Evolutionary conservation across 2,329 filamentous ascomycete genomes (phyloP).

Genomic region (Paraphoma chrysanthemicola): DNA sequence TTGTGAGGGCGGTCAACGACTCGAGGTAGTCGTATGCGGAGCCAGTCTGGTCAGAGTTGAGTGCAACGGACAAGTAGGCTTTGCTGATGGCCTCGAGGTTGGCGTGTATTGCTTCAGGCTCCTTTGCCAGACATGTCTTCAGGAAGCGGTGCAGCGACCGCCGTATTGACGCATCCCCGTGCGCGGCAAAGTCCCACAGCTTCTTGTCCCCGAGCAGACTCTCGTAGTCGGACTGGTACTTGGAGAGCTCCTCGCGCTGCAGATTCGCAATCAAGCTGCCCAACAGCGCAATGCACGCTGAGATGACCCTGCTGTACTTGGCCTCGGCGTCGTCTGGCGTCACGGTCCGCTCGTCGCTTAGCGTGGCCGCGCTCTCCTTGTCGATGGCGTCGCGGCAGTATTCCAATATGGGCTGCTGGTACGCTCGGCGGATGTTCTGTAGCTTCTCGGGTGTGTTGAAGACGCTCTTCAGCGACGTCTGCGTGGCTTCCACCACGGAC

Average conservation of each 20-base stretch:
- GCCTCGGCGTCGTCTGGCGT: slow-evolving; percentile 83
- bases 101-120: slow-evolving; percentile 47
- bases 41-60: slow-evolving; percentile 74
- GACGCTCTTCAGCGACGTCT: slow-evolving; percentile 76
- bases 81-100: slow-evolving; percentile 66
- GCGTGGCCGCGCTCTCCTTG: slow-evolving; percentile 77
- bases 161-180: slow-evolving; percentile 65
- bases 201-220: slow-evolving; percentile 69
- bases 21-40: slow-evolving; percentile 76
- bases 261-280: slow-evolving; percentile 59
- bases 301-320: slow-evolving; percentile 83
- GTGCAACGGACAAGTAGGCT: slow-evolving; percentile 75
- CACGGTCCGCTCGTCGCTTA: slow-evolving; percentile 89
- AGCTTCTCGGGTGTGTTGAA: slow-evolving; percentile 83
- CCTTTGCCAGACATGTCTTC: slow-evolving; percentile 58
- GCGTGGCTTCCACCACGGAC: slow-evolving; percentile 75
- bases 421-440: slow-evolving; percentile 77
- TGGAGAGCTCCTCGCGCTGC: slow-evolving; percentile 61
- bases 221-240: slow-evolving; percentile 68
- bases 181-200: slow-evolving; percentile 65
- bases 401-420: slow-evolving; percentile 79
- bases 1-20: slow-evolving; percentile 71
- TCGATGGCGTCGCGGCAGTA: slow-evolving; percentile 80
- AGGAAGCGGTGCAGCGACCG: slow-evolving; percentile 65
- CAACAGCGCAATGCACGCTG: slow-evolving; percentile 63